Conservation (phyloP, 768 basidiomycete species). For the Coprinopsis sp. region DNA sequence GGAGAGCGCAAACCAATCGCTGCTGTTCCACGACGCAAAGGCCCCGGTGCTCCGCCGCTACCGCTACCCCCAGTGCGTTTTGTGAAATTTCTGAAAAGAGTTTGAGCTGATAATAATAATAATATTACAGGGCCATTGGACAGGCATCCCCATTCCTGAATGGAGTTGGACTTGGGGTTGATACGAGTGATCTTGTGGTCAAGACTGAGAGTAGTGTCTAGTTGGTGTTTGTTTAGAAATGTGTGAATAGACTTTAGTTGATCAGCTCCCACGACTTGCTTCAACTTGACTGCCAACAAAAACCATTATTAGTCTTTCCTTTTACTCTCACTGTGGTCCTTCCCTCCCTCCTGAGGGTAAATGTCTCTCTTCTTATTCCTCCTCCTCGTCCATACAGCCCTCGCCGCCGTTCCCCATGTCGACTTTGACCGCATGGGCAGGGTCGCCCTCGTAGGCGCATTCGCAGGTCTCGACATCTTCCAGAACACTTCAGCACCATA, state of each 20-base stretch:
- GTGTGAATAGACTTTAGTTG: conserved; percentile 5
- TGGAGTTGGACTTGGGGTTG: conserved; percentile 48
- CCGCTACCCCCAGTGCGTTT: conserved; percentile 72
- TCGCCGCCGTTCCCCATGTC: conserved; percentile 35
- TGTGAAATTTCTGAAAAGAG: not conserved
- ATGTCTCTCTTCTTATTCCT: conserved; percentile 5
- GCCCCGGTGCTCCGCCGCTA: conserved; percentile 51
- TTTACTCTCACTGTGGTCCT: not conserved
- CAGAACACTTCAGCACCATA: conserved; percentile 52
- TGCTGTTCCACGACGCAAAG: conserved; percentile 40
- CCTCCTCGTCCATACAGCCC: conserved; percentile 24
- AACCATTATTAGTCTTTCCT: not conserved
- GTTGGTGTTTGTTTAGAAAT: not conserved
- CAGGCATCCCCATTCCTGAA: conserved; percentile 58
- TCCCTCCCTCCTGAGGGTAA: conserved; percentile 8
- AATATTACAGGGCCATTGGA: conserved; percentile 44
- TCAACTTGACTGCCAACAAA: not conserved
- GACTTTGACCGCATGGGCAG: conserved; percentile 77
- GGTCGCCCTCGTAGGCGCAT: conserved; percentile 84
- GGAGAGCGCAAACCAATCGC: conserved; percentile 37
- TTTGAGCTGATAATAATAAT: conserved; percentile 11
- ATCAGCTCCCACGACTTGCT: not conserved
- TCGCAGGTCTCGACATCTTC: conserved; percentile 81
- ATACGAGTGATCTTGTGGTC: conserved; percentile 28
- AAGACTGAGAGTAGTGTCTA: conserved; percentile 25